Base-by-base conservation (phyloP, 2,329 filamentous ascomycete genomes). In the Pestalotiopsis sp. region DNA sequence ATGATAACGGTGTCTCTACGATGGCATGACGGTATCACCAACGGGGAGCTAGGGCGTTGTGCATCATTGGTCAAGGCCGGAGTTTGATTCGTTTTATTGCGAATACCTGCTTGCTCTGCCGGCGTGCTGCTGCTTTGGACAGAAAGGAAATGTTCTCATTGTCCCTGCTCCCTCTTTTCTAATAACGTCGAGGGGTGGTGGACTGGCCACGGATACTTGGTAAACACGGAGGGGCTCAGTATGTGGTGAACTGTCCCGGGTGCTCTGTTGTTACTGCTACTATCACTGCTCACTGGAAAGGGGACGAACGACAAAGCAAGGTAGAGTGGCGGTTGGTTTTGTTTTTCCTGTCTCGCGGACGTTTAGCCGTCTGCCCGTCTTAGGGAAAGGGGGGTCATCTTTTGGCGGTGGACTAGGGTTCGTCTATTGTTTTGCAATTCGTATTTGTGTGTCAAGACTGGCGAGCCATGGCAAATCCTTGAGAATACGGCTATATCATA, bases 401-500 rank as follows among this genome's bases (percentile, higher is more conserved):
- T 41, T 65, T 68, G 25, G 25, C 56, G 58, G 57, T 69, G 76
- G 72, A 72, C 76, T 74, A 76, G 73, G 76, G 74, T 76, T 72
- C 71, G 75, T 78, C 74, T 73, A 78, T 77, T 70, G 59, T 62
- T 73, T 75, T 70, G 74, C 72, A 73, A 72, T 70, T 71, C 66
- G 67, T 67, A 69, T 75, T 76, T 76, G 78, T 76, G 73, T 78
- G 78, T 77, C 73, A 77, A 77, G 78, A 78, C 78, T 78, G 78
- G 75, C 75, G 74, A 78, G 75, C 74, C 74, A 74, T 69, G 69
- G 68, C 66, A 66, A 66, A 63, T 56, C 65, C 66, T 73, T 71
- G 75, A 78, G 77, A 80, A 77, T 80, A 81, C 78, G 78, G 78
- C 79, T 83, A 83, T 81, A 82, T 83, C 78, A 83, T 84, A 82